These are phyloP conservation scores for Aspergillus asperescens DNA, from an alignment of 495 filamentous ascomycete species.

Conservation along the genomic window DNA sequence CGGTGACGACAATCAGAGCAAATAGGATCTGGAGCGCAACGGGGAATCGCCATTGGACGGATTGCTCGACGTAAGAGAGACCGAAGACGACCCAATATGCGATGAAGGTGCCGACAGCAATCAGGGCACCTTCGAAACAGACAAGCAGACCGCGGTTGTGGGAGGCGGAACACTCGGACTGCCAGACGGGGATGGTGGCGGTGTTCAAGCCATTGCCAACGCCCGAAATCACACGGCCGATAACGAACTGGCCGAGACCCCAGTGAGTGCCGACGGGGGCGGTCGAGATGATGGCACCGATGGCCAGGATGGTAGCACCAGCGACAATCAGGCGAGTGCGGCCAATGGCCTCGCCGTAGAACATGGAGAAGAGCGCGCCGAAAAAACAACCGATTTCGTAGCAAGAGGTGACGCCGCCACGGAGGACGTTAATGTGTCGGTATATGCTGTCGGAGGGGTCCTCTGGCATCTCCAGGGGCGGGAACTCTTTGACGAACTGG, in stretches of 20 bases:
- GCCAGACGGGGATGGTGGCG: conserved; percentile 70
- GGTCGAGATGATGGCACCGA: conserved; percentile 67
- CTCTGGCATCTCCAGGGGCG: conserved; percentile 44
- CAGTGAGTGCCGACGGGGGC: conserved; percentile 41
- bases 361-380: conserved; percentile 67
- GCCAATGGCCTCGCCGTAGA: conserved; percentile 62
- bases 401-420: conserved; percentile 72
- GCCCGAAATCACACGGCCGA: conserved; percentile 67
- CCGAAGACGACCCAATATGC: conserved; percentile 86
- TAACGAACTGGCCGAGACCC: conserved; percentile 61
- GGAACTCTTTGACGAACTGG: conserved; percentile 63
- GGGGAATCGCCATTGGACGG: conserved; percentile 58
- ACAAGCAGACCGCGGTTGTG: conserved; percentile 74
- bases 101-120: conserved; percentile 70
- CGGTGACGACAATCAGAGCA: conserved; percentile 52
- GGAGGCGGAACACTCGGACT: conserved; percentile 65
- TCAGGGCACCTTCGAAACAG: conserved; percentile 74
- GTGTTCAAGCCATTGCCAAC: conserved; percentile 73
- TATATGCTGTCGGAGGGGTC: conserved; percentile 3
- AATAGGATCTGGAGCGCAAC: conserved; percentile 77
- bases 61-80: conserved; percentile 50
- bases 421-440: conserved; percentile 58
- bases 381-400: conserved; percentile 75
- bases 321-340: conserved; percentile 55
- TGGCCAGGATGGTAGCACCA: conserved; percentile 65